Base-by-base conservation (phyloP, 257 asterid genomes). In the Forsythia viridissima region DNA sequence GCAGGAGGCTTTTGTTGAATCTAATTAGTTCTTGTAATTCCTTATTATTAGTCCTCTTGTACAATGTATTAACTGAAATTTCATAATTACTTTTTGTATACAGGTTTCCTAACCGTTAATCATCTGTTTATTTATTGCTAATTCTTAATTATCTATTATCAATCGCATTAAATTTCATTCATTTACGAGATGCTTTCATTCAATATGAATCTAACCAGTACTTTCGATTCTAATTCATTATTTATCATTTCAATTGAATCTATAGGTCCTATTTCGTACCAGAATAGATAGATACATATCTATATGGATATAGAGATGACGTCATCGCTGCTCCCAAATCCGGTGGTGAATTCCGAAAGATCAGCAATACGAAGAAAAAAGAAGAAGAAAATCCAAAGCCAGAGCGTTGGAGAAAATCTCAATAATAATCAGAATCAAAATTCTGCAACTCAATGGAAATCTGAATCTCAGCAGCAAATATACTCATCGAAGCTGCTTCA, bases 401-500 rank as follows among this genome's bases (percentile, higher is more conserved):
- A 84, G 82, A 1, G 70, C 51, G 73, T 55, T 38, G 73, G 78
- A 34, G 81, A 80, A 40, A 42, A 61, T 67, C 74, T 72, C 38
- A 73, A 55, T 38, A 15, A 18, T 12, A 12, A 24, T 13, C 66
- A 72, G 43, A 36, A 30, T 4, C 79, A 48, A 57, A 80, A 71
- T 36, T 39, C 87, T 3, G 42, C 82, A 40, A 73, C 81, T 16
- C 81, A 82, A 72, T 94, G 99, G 99, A 90, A 89, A 69, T 92
- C 98, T 20, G 96, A 93, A 30, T 76, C 91, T 20, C 97, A 93
- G 80, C 94, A 91, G 69, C 96, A 91, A 81, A 89, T 88, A 36
- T 96, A 96, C 87, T 92, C 97, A 0, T 92, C 98, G 0, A 92
- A 90, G 78, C 91, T 96, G 37, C 97, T 92, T 70, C 97, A 85